phyloP scores from a whole-genome alignment of 345 rosid genomes.

The Carallia pectinifolia region DNA sequence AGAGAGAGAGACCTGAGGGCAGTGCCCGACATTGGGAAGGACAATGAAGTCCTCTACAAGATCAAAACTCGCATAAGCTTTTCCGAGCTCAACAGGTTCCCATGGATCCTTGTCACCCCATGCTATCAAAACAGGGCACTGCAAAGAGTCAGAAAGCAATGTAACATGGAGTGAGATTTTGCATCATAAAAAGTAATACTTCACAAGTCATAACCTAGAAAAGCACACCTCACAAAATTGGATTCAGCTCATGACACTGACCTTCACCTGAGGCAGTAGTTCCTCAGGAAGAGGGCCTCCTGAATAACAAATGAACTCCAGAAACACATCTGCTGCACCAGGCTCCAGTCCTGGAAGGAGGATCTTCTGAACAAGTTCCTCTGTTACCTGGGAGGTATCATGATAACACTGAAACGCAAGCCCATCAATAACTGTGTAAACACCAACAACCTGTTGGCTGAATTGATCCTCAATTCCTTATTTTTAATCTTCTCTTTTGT shows the following conservation, averaged over 20 bases:
- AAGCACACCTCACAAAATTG: neutral
- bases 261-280: slow-evolving; percentile 73
- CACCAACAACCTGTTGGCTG: neutral
- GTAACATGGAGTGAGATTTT: neutral
- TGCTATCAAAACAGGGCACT: slow-evolving; percentile 85
- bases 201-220: neutral
- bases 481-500: neutral
- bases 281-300: slow-evolving; percentile 93
- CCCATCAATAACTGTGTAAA: slow-evolving; percentile 7
- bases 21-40: slow-evolving; percentile 81
- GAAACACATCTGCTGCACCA: slow-evolving; percentile 84
- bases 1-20: slow-evolving; percentile 73
- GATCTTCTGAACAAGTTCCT: slow-evolving; percentile 76
- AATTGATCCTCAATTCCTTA: neutral
- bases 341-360: slow-evolving; percentile 91
- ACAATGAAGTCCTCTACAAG: slow-evolving; percentile 68
- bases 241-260: slow-evolving; percentile 26
- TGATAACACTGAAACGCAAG: slow-evolving; percentile 67
- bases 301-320: slow-evolving; percentile 88
- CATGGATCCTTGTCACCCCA: slow-evolving; percentile 99
- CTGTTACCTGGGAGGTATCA: slow-evolving; percentile 78
- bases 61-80: slow-evolving; percentile 54
- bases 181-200: neutral
- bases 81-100: slow-evolving; percentile 84
- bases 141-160: slow-evolving; percentile 9